phyloP scores from a whole-genome alignment of 2,329 filamentous ascomycete species.

The Trichoderma arundinaceum region DNA sequence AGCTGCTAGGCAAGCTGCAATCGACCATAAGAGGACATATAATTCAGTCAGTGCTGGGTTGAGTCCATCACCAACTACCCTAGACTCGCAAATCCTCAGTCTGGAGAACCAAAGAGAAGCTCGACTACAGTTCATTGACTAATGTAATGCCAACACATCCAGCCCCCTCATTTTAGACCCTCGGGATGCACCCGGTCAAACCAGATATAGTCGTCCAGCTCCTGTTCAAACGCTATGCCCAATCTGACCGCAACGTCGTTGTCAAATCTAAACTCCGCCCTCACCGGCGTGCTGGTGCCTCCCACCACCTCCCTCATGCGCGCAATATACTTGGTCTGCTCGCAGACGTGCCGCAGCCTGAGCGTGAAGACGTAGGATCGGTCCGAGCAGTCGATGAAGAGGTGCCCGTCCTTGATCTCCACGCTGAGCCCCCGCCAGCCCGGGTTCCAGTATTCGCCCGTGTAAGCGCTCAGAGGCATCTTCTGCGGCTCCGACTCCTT shows the following conservation, averaged over 20 bases:
- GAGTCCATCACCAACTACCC: no score
- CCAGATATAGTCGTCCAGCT: conserved; percentile 24
- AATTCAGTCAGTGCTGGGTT: no score
- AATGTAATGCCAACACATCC: no score
- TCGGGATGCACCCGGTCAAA: background rate
- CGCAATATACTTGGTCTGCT: conserved; percentile 35
- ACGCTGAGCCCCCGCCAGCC: conserved; percentile 39
- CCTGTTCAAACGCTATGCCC: conserved; percentile 9
- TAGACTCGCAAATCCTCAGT: no score
- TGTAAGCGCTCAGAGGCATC: conserved; percentile 33
- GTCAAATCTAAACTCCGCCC: conserved; percentile 35
- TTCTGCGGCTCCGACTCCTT: conserved; percentile 18
- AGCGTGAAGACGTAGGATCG: conserved; percentile 40
- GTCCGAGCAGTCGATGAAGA: conserved; percentile 40
- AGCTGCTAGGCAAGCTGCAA: no score
- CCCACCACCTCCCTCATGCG: conserved; percentile 24
- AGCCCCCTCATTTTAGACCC: no score
- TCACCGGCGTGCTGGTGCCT: conserved; percentile 17
- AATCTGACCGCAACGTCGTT: conserved; percentile 13
- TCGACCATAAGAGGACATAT: no score
- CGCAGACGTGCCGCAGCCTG: conserved; percentile 33
- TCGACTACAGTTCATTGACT: no score
- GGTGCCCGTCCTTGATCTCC: conserved; percentile 30
- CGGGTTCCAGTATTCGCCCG: conserved; percentile 37
- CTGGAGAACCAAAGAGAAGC: no score